Base-by-base conservation (phyloP, 1,284 basidiomycete genomes). In the Moesziomyces sp. region DNA sequence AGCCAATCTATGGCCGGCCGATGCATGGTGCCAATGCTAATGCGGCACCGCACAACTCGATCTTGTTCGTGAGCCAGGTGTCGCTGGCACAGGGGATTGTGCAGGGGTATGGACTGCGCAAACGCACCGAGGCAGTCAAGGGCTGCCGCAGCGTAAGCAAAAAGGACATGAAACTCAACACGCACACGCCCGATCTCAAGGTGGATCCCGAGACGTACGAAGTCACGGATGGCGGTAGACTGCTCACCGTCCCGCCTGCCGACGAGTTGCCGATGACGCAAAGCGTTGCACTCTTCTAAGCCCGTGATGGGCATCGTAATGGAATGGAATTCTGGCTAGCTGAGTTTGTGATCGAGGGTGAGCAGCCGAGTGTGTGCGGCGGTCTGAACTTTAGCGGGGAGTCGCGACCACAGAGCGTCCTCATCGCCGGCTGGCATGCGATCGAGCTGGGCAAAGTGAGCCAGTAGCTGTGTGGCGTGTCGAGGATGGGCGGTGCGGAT, bases 101-200 rank as follows among this genome's bases (percentile, higher is more conserved):
- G 54, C 86, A 87, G 5, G 87, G 87, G 0, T 97, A 97, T 83
- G 88, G 88, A 0, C 87, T 97, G 13, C 86, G 87, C 28, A 97
- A 97, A 85, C 87, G 88, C 4, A 85, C 89, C 13, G 90, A 91
- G 73, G 89, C 93, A 0, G 96, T 98, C 43, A 87, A 87, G 61
- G 88, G 88, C 14, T 98, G 95, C 80, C 87, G 94, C 33, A 85
- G 85, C 1, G 87, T 98, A 48, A 88, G 85, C 30, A 98, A 98
- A 87, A 88, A 88, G 79, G 91, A 95, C 83, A 95, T 98, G 93
- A 98, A 97, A 86, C 92, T 90, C 88, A 99, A 99, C 85, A 87
- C 89, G 62, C 85, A 87, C 52, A 89, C 90, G 71, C 97, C 96
- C 2, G 87, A 87, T 83, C 92, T 99, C 89, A 86, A 76, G 14